phyloP scores from a whole-genome alignment of 805 yeast genomes.

The Candida ascalaphidarum region DNA sequence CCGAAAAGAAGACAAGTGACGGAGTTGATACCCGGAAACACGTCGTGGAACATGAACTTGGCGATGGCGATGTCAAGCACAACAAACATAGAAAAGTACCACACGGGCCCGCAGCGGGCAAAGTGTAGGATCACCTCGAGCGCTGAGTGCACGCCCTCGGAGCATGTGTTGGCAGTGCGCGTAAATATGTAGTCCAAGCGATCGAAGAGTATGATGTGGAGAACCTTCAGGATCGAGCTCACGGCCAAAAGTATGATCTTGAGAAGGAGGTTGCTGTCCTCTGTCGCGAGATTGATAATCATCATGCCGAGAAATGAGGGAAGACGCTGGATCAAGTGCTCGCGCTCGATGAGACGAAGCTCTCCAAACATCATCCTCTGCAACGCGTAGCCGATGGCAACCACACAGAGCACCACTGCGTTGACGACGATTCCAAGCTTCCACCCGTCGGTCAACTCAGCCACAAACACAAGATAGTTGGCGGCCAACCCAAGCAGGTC shows the following conservation, averaged over 20 bases:
- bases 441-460: constrained; percentile 8
- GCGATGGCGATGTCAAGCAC: constrained; percentile 46
- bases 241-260: constrained; percentile 33
- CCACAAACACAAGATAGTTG: constrained; percentile 5
- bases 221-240: constrained; percentile 41
- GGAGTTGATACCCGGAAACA: constrained; percentile 42
- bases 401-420: constrained; percentile 7
- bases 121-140: constrained; percentile 21
- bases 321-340: constrained; percentile 40
- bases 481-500: not conserved
- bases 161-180: constrained; percentile 16
- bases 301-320: constrained; percentile 33
- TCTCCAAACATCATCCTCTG: constrained; percentile 63
- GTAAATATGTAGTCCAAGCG: constrained; percentile 35
- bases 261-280: constrained; percentile 51
- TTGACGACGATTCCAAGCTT: constrained; percentile 8
- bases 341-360: constrained; percentile 64
- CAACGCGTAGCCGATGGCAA: constrained; percentile 27
- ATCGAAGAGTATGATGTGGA: constrained; percentile 67
- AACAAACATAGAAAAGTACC: constrained; percentile 37
- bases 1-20: constrained; percentile 61
- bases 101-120: constrained; percentile 30
- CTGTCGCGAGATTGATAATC: constrained; percentile 57
- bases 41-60: constrained; percentile 46
- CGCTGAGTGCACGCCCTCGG: constrained; percentile 6